Percentiles rank a stretch among this genome's conserved stretches.
phyloP scores from a whole-genome alignment of 768 basidiomycete genomes.

The Amanita rimosa region DNA sequence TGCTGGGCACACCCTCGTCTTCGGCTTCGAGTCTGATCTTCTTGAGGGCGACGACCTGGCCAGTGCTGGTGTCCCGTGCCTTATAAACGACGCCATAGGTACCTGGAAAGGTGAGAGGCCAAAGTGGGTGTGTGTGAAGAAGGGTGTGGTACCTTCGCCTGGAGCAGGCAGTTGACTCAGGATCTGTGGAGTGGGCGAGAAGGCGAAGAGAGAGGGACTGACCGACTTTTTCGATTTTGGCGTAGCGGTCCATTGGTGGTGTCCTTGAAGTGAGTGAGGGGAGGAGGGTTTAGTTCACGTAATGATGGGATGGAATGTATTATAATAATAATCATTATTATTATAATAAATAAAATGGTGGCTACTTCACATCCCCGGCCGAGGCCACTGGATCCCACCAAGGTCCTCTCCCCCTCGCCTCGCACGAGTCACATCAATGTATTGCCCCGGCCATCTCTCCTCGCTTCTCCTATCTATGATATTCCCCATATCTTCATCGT shows the following conservation, averaged over 20 bases:
- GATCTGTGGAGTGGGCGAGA: conserved; percentile 8
- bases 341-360: too few species aligned
- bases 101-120: conserved; percentile 35
- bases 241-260: conserved; percentile 49
- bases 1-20: conserved; percentile 97
- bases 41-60: conserved; percentile 90
- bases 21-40: conserved; percentile 98
- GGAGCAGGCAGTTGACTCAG: too few species aligned
- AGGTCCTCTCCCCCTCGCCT: conserved; percentile 41
- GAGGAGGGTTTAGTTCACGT: conserved; percentile 15
- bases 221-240: conserved; percentile 98
- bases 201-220: conserved; percentile 30
- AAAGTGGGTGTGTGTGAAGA: too few species aligned
- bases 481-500: conserved; percentile 41
- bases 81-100: conserved; percentile 99
- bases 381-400: conserved; percentile 67
- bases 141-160: conserved; percentile 30
- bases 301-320: conserved; percentile 11
- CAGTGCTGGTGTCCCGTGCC: conserved; percentile 71
- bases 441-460: conserved; percentile 60
- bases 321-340: too few species aligned
- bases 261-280: background rate
- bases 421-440: conserved; percentile 61
- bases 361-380: conserved; percentile 32
- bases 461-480: conserved; percentile 59